Evolutionary conservation across 2,329 filamentous ascomycete species (phyloP).

Genomic region (Aureobasidium sp.): DNA sequence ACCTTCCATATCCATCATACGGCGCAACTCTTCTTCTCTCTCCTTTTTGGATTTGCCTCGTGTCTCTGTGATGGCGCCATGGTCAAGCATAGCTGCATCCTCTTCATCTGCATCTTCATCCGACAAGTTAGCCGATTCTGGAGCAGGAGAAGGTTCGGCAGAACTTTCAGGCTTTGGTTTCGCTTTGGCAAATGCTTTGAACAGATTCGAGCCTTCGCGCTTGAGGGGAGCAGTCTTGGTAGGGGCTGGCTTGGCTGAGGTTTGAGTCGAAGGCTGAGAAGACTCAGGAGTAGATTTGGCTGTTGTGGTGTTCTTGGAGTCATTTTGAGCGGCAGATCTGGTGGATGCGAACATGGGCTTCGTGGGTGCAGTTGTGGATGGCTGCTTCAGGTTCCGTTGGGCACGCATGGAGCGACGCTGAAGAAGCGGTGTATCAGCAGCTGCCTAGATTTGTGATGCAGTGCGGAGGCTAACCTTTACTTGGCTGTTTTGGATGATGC

Average conservation of each 20-base stretch:
- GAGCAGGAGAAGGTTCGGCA: constrained; percentile 32
- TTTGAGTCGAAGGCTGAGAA: constrained; percentile 20
- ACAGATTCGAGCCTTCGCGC: constrained; percentile 58
- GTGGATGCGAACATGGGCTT: constrained; percentile 22
- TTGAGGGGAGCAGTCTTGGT: constrained; percentile 45
- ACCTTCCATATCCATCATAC: constrained; percentile 67
- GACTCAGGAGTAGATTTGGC: constrained; percentile 30
- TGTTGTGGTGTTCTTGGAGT: constrained; percentile 34
- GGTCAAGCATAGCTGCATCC: constrained; percentile 26
- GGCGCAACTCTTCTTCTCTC: constrained; percentile 57
- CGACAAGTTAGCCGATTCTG: constrained; percentile 30
- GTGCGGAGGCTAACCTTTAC: constrained; percentile 43
- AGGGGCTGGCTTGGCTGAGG: constrained; percentile 33
- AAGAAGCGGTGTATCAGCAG: background rate
- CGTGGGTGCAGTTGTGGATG: constrained; percentile 24
- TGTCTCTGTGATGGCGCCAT: constrained; percentile 20
- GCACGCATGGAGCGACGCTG: constrained; percentile 40
- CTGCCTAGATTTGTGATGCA: background rate
- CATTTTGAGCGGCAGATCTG: constrained; percentile 21
- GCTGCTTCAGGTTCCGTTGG: constrained; percentile 38
- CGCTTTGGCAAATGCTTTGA: constrained; percentile 67
- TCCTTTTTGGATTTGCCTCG: constrained; percentile 48
- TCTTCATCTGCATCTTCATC: constrained; percentile 53
- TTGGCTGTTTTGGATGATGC: constrained; percentile 66
- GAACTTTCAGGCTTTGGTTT: constrained; percentile 48